Evolutionary conservation across 148 eudicot genomes (phyloP).

Genomic region (Mesembryanthemum crystallinum): DNA sequence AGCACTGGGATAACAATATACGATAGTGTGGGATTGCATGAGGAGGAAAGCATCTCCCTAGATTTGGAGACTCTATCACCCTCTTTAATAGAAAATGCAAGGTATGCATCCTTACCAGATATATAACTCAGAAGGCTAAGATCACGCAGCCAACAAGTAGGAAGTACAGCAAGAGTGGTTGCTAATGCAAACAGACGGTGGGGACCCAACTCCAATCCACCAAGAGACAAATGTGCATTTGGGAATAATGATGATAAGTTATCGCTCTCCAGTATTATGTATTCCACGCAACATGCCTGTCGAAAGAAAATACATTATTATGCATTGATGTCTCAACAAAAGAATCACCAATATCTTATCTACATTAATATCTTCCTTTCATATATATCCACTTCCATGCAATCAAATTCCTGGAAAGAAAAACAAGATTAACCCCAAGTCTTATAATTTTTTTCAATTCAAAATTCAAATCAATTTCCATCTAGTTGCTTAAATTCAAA

Average conservation of each 20-base stretch:
- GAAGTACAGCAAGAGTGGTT: constrained; percentile 71
- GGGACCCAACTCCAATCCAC: constrained; percentile 44
- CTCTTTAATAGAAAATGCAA: background rate
- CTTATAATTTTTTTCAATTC: background rate
- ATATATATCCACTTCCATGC: background rate
- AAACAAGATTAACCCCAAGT: background rate
- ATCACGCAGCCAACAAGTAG: constrained; percentile 84
- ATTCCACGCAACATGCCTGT: constrained; percentile 85
- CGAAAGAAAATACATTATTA: constrained; percentile 1
- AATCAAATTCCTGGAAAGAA: background rate
- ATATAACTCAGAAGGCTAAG: constrained; percentile 81
- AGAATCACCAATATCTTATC: background rate
- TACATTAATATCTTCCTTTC: background rate
- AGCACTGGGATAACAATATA: too few species aligned
- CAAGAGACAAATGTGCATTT: constrained; percentile 56
- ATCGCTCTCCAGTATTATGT: constrained; percentile 89
- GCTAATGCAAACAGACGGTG: constrained; percentile 67
- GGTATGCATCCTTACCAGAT: constrained; percentile 53
- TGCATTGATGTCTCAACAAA: background rate
- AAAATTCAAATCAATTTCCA: too few species aligned
- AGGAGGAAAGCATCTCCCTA: background rate
- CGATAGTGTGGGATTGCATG: background rate
- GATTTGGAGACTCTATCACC: background rate
- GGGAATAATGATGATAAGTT: constrained; percentile 86
- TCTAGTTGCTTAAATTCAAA: background rate